phyloP scores from a whole-genome alignment of 371 early-diverging fungal genomes.

The Lichtheimia ornata region DNA sequence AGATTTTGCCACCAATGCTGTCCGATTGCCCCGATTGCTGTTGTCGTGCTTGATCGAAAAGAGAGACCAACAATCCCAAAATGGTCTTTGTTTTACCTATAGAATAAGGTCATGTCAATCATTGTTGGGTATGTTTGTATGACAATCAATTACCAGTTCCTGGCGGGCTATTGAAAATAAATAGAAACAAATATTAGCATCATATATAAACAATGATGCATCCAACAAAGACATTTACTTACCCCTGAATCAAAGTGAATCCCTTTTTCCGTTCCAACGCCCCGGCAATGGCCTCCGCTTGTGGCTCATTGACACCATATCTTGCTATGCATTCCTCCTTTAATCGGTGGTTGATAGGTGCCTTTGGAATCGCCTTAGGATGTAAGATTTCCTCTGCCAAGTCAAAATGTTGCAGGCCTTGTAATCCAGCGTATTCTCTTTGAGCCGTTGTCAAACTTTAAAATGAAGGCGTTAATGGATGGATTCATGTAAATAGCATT shows the following conservation, averaged over 20 bases:
- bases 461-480: background rate
- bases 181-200: background rate
- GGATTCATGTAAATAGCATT: background rate
- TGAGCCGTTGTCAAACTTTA: conserved; percentile 71
- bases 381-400: conserved; percentile 68
- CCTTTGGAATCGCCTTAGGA: conserved; percentile 38
- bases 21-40: background rate
- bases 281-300: conserved; percentile 83
- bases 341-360: conserved; percentile 26
- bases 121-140: too few relatives aligned
- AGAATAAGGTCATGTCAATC: background rate
- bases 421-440: conserved; percentile 86
- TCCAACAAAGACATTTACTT: conserved; percentile 11
- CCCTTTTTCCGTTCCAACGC: conserved; percentile 70
- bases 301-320: conserved; percentile 85
- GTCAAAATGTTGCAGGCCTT: conserved; percentile 64
- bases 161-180: conserved; percentile 63
- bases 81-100: conserved; percentile 91
- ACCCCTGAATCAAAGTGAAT: conserved; percentile 92
- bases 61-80: conserved; percentile 76
- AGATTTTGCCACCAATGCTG: conserved; percentile 50
- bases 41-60: conserved; percentile 52
- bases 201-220: too few relatives aligned
- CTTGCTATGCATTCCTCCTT: conserved; percentile 57
- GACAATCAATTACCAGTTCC: conserved; percentile 63